Evolutionary conservation across 257 asterid genomes (phyloP), one percentile per base, ranked within the genome.

Genomic region (Solanum chmielewskii): DNA sequence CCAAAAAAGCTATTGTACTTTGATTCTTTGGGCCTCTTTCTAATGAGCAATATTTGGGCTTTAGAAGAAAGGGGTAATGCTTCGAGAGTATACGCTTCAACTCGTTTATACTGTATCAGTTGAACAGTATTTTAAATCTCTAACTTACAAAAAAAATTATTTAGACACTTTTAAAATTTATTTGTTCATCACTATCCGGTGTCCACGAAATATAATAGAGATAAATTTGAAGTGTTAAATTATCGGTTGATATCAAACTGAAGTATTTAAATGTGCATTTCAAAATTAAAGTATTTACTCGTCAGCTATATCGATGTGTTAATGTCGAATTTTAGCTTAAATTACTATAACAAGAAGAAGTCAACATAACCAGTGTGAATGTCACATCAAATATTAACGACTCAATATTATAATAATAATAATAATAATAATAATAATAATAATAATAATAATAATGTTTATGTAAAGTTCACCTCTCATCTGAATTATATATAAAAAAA

Each of bases 221-320:
- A 0, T 0, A 62, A 9, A 3, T n/a, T 52, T 62, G 0, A 0
- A 62, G 3, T n/a, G 7, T n/a, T 62, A 10, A 62, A 7, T 10
- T n/a, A 0, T 23, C 15, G 2, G 0, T 62, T 62, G 2, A 23
- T 11, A 7, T n/a, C 16, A n/a, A 62, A 0, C n/a, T n/a, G 0
- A 62, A 1, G 3, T 62, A 16, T 62, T 15, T 62, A 62, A 15
- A 0, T 4, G 8, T 62, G 16, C 0, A 0, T 15, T 62, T 23
- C 15, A n/a, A 62, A 62, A 7, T 62, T n/a, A 23, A 0, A n/a
- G 3, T 62, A 9, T n/a, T n/a, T 0, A 23, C 15, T 23, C 3
- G 31, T n/a, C 14, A 56, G 25, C 5, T n/a, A 11, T 4, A 0
- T 3, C 5, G 2, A 62, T 62, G 31, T 62, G 0, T n/a, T n/a